Conservation (phyloP, 768 basidiomycete species). For the Termitomyces sp. region DNA sequence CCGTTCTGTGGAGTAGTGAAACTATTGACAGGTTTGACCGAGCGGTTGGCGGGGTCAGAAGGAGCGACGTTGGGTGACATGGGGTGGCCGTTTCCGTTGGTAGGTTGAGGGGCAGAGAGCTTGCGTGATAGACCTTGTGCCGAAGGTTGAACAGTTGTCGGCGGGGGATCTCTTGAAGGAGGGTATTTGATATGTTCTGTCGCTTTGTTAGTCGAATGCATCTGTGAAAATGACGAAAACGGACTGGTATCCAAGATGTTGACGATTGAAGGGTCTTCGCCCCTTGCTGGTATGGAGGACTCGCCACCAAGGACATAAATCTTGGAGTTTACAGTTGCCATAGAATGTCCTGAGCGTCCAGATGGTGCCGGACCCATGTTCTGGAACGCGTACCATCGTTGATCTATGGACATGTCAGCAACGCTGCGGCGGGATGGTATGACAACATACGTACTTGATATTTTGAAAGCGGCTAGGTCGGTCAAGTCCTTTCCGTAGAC, state of each 20-base stretch:
- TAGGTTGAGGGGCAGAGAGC: slow-evolving; percentile 31
- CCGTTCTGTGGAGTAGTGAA: slow-evolving; percentile 30
- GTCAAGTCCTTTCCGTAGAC: slow-evolving; percentile 95
- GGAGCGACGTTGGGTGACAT: slow-evolving; percentile 58
- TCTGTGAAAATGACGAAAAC: slow-evolving; percentile 26
- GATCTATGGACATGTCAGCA: slow-evolving; percentile 51
- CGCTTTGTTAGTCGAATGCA: neutral
- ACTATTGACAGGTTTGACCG: slow-evolving; percentile 42
- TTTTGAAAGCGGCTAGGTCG: slow-evolving; percentile 95
- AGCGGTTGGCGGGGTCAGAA: slow-evolving; percentile 52
- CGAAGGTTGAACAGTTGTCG: slow-evolving; percentile 11
- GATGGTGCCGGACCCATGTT: slow-evolving; percentile 97
- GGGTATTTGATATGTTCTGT: slow-evolving; percentile 27
- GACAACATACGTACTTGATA: slow-evolving; percentile 78
- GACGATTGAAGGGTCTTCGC: slow-evolving; percentile 79
- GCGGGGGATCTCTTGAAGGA: slow-evolving; percentile 18
- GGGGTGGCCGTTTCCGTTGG: slow-evolving; percentile 43
- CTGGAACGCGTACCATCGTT: slow-evolving; percentile 99
- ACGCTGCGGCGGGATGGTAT: neutral
- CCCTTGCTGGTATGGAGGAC: slow-evolving; percentile 67
- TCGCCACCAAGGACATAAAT: slow-evolving; percentile 96
- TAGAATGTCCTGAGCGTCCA: slow-evolving; percentile 95
- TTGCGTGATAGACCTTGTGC: slow-evolving; percentile 34
- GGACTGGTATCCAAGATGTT: slow-evolving; percentile 93
- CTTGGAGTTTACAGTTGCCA: slow-evolving; percentile 86